A percentile compares a stretch with the other conserved stretches of the same genome.
phyloP scores from a whole-genome alignment of 345 rosid species.

The Hibiscus tridactylites region DNA sequence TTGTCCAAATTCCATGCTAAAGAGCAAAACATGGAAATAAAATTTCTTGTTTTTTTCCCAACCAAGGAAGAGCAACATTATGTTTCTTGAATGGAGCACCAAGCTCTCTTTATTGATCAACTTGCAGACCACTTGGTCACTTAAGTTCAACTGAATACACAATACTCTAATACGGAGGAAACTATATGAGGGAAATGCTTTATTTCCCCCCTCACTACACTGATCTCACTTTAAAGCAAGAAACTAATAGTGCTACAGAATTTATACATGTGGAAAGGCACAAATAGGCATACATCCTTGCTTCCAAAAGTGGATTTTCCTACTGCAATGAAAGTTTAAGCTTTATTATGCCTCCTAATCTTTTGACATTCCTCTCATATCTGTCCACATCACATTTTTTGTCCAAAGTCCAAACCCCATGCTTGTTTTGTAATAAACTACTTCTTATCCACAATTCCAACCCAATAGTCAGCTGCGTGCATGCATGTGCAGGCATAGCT shows the following conservation, averaged over 20 bases:
- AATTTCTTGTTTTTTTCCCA: conserved; percentile 9
- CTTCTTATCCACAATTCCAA: not conserved
- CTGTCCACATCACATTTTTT: not conserved
- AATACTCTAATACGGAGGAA: not conserved
- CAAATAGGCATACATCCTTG: not conserved
- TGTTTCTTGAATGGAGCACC: conserved; percentile 24
- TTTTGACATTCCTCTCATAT: conserved; percentile 6
- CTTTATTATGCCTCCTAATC: conserved; percentile 4
- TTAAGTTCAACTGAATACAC: not conserved
- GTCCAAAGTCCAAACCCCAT: not conserved
- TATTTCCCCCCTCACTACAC: not conserved
- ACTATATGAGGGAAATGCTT: no score
- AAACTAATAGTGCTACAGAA: not conserved
- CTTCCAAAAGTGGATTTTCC: not conserved
- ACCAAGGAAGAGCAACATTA: not conserved
- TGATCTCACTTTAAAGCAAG: not conserved
- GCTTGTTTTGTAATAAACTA: not conserved
- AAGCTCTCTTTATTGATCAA: conserved; percentile 10
- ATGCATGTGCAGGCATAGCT: not conserved
- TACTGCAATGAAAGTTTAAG: not conserved
- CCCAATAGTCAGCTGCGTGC: not conserved
- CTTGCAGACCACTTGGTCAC: conserved; percentile 8
- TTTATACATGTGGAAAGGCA: not conserved
- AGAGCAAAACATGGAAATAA: conserved; percentile 27
- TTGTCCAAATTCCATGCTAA: conserved; percentile 25